Evolutionary conservation across 352 stramenopile species (phyloP), one percentile per base, ranked within the genome.

Genomic region (Thraustotheca clavata): DNA sequence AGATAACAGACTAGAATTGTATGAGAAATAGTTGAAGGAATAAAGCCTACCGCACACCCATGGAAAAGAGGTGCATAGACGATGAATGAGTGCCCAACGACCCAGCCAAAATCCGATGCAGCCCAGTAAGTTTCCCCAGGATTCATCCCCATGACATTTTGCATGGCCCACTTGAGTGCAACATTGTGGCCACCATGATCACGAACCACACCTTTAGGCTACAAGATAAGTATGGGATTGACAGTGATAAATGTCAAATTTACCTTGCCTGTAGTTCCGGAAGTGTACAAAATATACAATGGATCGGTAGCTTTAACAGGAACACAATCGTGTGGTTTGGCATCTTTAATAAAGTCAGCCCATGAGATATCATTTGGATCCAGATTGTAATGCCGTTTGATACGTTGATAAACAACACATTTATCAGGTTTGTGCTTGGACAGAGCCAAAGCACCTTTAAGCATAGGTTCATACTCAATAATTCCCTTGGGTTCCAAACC

Each of bases 91-190:
- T 97, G 89, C 7, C 88, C 88, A 14, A 96, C 84, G 16, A 88
- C 80, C 91, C 91, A 97, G 9, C 91, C 90, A 72, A 95, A 90
- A 69, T 95, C 88, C 18, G 73, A 87, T 1, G 85, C 86, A 4
- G 86, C 79, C 74, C 87, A 95, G 69, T 83, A 96, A 11, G 86
- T 86, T 48, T 96, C 87, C 3, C 85, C 83, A 11, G 67, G 65
- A 14, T 75, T 66, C n/a, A 84, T 86, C 59, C 82, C 71, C 55
- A 94, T 91, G 36, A 92, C 75, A 29, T 88, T 73, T 16, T 74
- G 70, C 86, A 96, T 94, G 32, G 79, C 74, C 73, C 78, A 95
- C 67, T 94, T 92, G n/a, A 96, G 77, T n/a, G 83, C 83, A 11
- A 91, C 82, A 27, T 82, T 82, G 67, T 91, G 76, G 0, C 83